These are phyloP conservation scores for Collybia sp. DNA, from an alignment of 768 basidiomycete species.

Conservation along the genomic window DNA sequence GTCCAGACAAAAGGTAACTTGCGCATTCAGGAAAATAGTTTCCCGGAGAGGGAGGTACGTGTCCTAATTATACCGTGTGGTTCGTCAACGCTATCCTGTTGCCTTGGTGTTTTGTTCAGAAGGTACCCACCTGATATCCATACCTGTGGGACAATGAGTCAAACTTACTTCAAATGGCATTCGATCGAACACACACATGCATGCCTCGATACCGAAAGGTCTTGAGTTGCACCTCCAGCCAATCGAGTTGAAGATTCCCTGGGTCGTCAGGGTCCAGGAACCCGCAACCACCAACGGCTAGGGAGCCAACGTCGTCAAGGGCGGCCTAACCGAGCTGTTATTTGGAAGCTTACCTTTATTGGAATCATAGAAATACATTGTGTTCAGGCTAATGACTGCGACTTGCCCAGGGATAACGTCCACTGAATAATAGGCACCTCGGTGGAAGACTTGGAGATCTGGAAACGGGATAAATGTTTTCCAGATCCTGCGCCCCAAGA, in stretches of 20 bases:
- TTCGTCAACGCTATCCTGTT: conserved; percentile 4
- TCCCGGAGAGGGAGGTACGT: conserved; percentile 78
- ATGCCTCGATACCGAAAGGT: conserved; percentile 64
- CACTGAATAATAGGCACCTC: conserved; percentile 80
- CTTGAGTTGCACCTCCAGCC: conserved; percentile 83
- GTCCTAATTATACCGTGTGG: conserved; percentile 46
- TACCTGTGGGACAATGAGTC: conserved; percentile 21
- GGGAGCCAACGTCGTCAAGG: not conserved
- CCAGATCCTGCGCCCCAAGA: conserved; percentile 61
- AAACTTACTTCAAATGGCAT: not conserved
- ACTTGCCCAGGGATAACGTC: conserved; percentile 76
- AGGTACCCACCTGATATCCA: conserved; percentile 37
- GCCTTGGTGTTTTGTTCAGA: conserved; percentile 3
- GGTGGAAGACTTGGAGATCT: conserved; percentile 74
- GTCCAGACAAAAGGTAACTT: conserved; percentile 23
- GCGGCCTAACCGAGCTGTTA: not conserved
- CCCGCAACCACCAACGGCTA: conserved; percentile 75
- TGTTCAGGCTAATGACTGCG: conserved; percentile 83
- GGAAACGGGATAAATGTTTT: conserved; percentile 73
- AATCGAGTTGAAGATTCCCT: conserved; percentile 86
- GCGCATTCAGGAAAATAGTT: conserved; percentile 88
- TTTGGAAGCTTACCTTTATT: conserved; percentile 62
- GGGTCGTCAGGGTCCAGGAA: conserved; percentile 65
- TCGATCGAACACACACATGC: conserved; percentile 48
- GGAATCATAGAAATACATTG: conserved; percentile 87